Evolutionary conservation across 1,139 yeast genomes (phyloP), one percentile per base, ranked within the genome.

Genomic region (Sporopachydermia cereana): DNA sequence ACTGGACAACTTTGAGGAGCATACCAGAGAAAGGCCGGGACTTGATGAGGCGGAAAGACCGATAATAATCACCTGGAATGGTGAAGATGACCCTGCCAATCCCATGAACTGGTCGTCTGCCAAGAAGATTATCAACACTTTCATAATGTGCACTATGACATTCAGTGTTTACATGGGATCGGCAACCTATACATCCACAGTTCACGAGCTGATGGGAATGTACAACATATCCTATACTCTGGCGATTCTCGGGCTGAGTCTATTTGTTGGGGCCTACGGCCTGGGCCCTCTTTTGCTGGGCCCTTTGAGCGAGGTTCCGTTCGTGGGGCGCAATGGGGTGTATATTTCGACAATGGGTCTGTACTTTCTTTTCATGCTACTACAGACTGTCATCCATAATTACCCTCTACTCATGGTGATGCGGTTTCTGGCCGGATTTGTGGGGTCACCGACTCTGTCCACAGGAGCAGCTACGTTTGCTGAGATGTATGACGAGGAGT

Each of bases 111-210:
- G 83, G 81, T 63, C 76, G 0, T 24, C 56, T 1, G 34, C 47
- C 9, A 60, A 61, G 42, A 76, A 74, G 54, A 44, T 60, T 0
- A 45, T 71, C 21, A 64, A 74, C 41, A 58, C 69, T 1, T 17
- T 67, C 4, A 61, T 69, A 47, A 62, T 74, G 25, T 66, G 69
- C 43, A 47, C 74, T 34, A 62, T 78, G 47, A 75, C 83, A 1
- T 58, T 67, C 2, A 64, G 73, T 3, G 77, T 76, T 2, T 79
- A 79, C 53, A 73, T 76, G 69, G 81, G 77, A 3, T 68, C 83
- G 0, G 77, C 84, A 1, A 71, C 77, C 23, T 76, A 73, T 52
- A 71, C 83, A 1, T 82, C 84, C 0, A 80, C 79, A 16, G 52
- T 69, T 57, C 60, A 57, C 9, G 54, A 64, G 24, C 57, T 79